Percentiles rank a stretch among this genome's conserved stretches.
Conservation (phyloP, 2,329 filamentous ascomycete genomes). For the Diaporthe citri region DNA sequence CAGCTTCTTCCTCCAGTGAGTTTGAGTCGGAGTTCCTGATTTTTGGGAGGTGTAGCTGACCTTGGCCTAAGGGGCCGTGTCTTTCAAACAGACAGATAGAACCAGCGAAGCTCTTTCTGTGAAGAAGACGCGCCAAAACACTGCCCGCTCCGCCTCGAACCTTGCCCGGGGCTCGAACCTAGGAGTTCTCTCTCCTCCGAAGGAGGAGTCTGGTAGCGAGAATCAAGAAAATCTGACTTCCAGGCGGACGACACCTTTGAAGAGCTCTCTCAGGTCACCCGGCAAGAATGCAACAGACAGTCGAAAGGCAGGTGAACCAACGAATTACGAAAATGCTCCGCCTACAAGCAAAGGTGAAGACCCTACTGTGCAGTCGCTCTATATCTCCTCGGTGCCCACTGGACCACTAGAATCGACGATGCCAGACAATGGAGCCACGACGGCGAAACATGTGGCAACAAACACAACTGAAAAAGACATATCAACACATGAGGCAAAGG, state of each 20-base stretch:
- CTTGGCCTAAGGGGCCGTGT: slow-evolving; percentile 35
- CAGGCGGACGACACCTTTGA: slow-evolving; percentile 27
- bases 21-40: not conserved
- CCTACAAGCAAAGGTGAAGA: not conserved
- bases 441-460: not conserved
- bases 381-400: not conserved
- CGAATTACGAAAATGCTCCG: not conserved
- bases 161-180: not conserved
- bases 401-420: not conserved
- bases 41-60: slow-evolving; percentile 10
- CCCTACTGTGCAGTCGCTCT: not conserved
- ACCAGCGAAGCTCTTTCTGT: slow-evolving; percentile 38
- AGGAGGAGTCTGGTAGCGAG: slow-evolving; percentile 29
- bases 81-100: slow-evolving; percentile 38
- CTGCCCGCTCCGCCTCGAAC: slow-evolving; percentile 22
- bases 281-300: not conserved
- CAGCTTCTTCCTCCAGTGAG: slow-evolving; percentile 21
- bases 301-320: not conserved
- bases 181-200: slow-evolving; percentile 29
- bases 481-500: not conserved
- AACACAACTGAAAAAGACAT: not conserved
- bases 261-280: slow-evolving; percentile 34
- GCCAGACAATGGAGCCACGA: not conserved
- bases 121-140: slow-evolving; percentile 37
- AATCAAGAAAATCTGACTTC: not conserved